A percentile compares a stretch with the other conserved stretches of the same genome.
Evolutionary conservation across 2,329 filamentous ascomycete species (phyloP).

Genomic region (Dactylellina cionopaga): DNA sequence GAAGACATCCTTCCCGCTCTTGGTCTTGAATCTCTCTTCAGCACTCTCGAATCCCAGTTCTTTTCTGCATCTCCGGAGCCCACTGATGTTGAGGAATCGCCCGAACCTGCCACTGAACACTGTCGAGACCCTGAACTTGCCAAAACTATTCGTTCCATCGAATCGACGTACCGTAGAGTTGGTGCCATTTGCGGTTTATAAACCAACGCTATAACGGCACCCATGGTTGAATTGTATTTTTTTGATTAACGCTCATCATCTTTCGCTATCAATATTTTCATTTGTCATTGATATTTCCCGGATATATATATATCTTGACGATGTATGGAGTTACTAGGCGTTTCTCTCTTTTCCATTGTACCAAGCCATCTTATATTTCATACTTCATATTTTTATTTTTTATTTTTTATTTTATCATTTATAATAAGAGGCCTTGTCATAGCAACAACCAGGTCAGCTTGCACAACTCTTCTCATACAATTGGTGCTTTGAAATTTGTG

Average conservation of each 20-base stretch:
- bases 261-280: constrained; percentile 13
- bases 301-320: constrained; percentile 51
- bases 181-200: constrained; percentile 47
- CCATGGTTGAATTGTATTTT: constrained; percentile 3
- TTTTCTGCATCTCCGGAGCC: constrained; percentile 35
- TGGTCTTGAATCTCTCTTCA: constrained; percentile 47
- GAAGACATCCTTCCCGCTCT: constrained; percentile 43
- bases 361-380: constrained; percentile 16
- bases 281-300: constrained; percentile 18
- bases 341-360: constrained; percentile 9
- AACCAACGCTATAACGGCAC: not conserved
- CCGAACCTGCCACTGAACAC: constrained; percentile 20
- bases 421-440: constrained; percentile 39
- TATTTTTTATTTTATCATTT: constrained; percentile 28
- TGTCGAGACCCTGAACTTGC: constrained; percentile 43
- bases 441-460: constrained; percentile 30
- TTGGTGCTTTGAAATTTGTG: constrained; percentile 26
- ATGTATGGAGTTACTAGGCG: constrained; percentile 51
- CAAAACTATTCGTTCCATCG: constrained; percentile 50
- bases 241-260: not conserved
- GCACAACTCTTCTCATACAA: constrained; percentile 47
- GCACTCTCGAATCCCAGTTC: constrained; percentile 43
- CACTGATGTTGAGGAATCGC: constrained; percentile 18
- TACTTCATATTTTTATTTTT: not conserved
- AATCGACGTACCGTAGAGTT: constrained; percentile 41